Evolutionary conservation across 1,139 yeast genomes (phyloP).

Genomic region (Saccharomyces hybrid): DNA sequence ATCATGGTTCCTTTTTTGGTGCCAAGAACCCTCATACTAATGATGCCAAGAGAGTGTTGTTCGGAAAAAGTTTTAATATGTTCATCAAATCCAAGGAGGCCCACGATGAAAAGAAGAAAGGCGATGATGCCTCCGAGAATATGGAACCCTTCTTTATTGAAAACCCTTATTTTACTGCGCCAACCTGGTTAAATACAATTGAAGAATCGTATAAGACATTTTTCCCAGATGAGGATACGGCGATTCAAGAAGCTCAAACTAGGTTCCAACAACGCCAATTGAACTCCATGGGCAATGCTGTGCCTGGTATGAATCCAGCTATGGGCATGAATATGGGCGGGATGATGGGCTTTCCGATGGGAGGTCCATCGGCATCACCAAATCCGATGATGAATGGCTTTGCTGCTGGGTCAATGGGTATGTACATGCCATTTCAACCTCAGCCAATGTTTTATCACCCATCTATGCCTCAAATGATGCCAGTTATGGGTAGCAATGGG

Average conservation of each 20-base stretch:
- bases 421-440: conserved; percentile 32
- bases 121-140: conserved; percentile 9
- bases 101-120: conserved; percentile 28
- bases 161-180: conserved; percentile 65
- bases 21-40: conserved; percentile 41
- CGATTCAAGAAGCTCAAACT: conserved; percentile 26
- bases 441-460: conserved; percentile 30
- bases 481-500: conserved; percentile 20
- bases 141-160: conserved; percentile 41
- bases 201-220: conserved; percentile 46
- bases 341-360: conserved; percentile 26
- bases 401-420: conserved; percentile 19
- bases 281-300: conserved; percentile 15
- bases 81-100: conserved; percentile 37
- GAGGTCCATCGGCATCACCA: conserved; percentile 14
- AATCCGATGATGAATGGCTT: conserved; percentile 26
- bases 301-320: conserved; percentile 19
- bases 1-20: conserved; percentile 25
- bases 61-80: conserved; percentile 50
- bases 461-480: conserved; percentile 29
- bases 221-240: conserved; percentile 36
- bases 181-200: conserved; percentile 65
- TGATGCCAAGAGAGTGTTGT: conserved; percentile 29
- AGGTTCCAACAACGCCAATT: conserved; percentile 30
- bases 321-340: conserved; percentile 20